Conservation (phyloP, 1,284 basidiomycete species). For the Boletus hoseneyae region DNA sequence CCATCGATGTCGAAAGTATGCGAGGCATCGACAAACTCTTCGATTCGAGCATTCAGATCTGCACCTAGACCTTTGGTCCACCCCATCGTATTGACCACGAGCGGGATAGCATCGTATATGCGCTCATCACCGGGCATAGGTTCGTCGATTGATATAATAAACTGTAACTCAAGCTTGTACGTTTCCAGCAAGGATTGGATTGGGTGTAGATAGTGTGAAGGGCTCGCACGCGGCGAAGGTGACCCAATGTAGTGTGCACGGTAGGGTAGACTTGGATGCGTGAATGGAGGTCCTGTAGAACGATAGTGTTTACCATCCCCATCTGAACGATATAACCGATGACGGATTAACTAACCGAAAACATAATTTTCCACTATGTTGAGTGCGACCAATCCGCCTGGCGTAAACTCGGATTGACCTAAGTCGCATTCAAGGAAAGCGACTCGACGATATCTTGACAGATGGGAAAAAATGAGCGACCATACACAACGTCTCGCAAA, state of each 20-base stretch:
- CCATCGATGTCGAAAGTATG: constrained; percentile 30
- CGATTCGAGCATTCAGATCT: constrained; percentile 72
- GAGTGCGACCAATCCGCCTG: constrained; percentile 81
- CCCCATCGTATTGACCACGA: constrained; percentile 95
- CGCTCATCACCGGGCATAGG: constrained; percentile 34
- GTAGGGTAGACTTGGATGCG: constrained; percentile 70
- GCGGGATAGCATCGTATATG: constrained; percentile 62
- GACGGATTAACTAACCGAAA: constrained; percentile 54
- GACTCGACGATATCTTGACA: constrained; percentile 61
- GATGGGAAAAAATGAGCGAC: neutral
- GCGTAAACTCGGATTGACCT: constrained; percentile 93
- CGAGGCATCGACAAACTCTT: constrained; percentile 62
- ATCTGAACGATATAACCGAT: neutral
- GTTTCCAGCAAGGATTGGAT: constrained; percentile 67
- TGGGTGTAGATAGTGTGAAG: constrained; percentile 74
- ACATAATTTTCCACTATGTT: constrained; percentile 66
- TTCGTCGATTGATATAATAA: constrained; percentile 35
- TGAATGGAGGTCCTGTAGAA: constrained; percentile 74
- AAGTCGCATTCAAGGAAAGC: constrained; percentile 92
- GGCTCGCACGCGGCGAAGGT: constrained; percentile 74
- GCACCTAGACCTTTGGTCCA: constrained; percentile 95
- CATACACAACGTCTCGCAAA: neutral
- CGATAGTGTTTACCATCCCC: neutral
- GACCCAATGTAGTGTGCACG: constrained; percentile 85
- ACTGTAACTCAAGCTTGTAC: constrained; percentile 71